Base-by-base conservation (phyloP, 257 asterid species). In the Nemophila menziesii region DNA sequence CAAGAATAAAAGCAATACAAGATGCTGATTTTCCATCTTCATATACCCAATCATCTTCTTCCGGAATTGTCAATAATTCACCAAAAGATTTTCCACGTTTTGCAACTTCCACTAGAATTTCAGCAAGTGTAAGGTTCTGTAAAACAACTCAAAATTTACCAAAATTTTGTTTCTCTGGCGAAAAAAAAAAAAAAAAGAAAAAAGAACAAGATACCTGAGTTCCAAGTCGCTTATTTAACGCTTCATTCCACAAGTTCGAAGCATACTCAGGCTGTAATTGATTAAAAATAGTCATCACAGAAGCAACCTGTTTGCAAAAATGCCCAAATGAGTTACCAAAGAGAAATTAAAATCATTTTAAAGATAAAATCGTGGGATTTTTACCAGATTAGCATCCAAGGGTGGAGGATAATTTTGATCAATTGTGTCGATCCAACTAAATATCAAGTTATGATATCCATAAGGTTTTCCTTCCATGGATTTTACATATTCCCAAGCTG, bases 351-450 rank as follows among this genome's bases (percentile, higher is more conserved):
- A 19, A 45, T 44, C 5, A 14, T 22, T 37, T 23, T 4, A 45
- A 12, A 17, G 22, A 40, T 40, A 41, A 22, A 14, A 13, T 10
- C 24, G 4, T 5, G 20, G 22, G 14, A 8, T 2, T 8, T 22
- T 41, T 77, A 87, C 95, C 95, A 87, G 61, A 61, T 83, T 75
- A 67, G 93, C 92, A 65, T 83, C 95, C 55, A 80, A 62, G 34
- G 97, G 97, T 16, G 71, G 55, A 17, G 93, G 97, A 64, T 71
- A 87, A 60, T 87, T 79, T 50, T 58, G 92, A 24, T 71, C 75
- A 43, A 70, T 41, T 0, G 97, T 83, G 68, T 87, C 97, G 49
- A 87, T 87, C 97, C 95, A 87, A 71, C 92, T 75, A 77, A 87
- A 83, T 58, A 82, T 76, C 63, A 87, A 61, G 78, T 87, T 82